These are phyloP conservation scores for Globisporangium parvum DNA, from an alignment of 352 stramenopile species.

Conservation along the genomic window DNA sequence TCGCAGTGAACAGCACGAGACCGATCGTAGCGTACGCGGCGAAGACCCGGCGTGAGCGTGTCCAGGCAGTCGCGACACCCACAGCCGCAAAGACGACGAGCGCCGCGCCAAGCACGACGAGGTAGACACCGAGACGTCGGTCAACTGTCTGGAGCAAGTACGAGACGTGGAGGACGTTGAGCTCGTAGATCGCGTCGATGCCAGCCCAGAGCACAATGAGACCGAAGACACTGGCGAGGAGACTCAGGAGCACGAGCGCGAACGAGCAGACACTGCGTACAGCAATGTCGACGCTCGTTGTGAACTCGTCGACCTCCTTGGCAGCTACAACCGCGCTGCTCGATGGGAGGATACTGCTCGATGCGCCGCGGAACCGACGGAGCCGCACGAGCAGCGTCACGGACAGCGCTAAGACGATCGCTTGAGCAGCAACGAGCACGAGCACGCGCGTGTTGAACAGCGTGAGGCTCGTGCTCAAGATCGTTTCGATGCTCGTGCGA, in stretches of 20 bases:
- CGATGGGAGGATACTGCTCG: neutral
- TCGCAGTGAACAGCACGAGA: constrained; percentile 30
- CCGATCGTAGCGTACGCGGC: constrained; percentile 25
- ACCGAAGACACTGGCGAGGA: constrained; percentile 18
- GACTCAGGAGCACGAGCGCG: constrained; percentile 17
- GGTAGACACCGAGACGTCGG: constrained; percentile 40
- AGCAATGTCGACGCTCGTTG: constrained; percentile 6
- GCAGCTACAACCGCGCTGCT: neutral
- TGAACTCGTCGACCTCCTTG: constrained; percentile 8
- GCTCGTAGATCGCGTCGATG: constrained; percentile 47
- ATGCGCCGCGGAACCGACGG: constrained; percentile 15
- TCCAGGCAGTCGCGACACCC: constrained; percentile 25
- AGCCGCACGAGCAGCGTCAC: constrained; percentile 16
- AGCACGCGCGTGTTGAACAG: constrained; percentile 14
- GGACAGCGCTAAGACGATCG: constrained; percentile 17
- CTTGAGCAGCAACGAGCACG: constrained; percentile 17
- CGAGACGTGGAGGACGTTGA: constrained; percentile 67
- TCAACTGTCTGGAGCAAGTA: constrained; percentile 51
- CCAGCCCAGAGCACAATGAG: constrained; percentile 35
- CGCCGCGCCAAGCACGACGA: constrained; percentile 28
- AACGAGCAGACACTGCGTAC: constrained; percentile 7
- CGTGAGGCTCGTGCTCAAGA: constrained; percentile 2
- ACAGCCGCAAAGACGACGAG: constrained; percentile 32
- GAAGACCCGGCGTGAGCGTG: constrained; percentile 18
- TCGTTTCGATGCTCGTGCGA: constrained; percentile 9